phyloP scores from a whole-genome alignment of 768 basidiomycete genomes.

The Russula earlei region DNA sequence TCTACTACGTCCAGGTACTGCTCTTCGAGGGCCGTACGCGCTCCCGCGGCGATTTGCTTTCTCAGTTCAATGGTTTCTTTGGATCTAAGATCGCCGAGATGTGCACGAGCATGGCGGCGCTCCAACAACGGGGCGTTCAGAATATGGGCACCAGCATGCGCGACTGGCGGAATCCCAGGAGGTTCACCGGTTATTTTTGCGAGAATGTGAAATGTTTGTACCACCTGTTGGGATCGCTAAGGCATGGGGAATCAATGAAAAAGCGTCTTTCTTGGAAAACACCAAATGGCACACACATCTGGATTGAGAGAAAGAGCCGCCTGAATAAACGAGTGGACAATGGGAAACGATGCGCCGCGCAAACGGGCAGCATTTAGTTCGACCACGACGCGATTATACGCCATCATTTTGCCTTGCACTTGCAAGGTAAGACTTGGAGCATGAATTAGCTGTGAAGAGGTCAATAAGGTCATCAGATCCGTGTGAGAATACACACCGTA shows the following conservation, averaged over 20 bases:
- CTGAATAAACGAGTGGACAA: constrained; percentile 62
- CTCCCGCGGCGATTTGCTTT: constrained; percentile 67
- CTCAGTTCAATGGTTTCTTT: constrained; percentile 59
- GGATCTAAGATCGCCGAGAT: constrained; percentile 55
- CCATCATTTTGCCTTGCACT: constrained; percentile 94
- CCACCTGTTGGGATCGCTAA: constrained; percentile 49
- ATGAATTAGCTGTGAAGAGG: constrained; percentile 30
- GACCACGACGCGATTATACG: constrained; percentile 75
- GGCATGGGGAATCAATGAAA: neutral
- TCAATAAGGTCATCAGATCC: constrained; percentile 1
- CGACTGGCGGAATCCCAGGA: constrained; percentile 61
- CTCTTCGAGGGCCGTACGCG: constrained; percentile 74
- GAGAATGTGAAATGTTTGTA: constrained; percentile 64
- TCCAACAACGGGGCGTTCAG: constrained; percentile 73
- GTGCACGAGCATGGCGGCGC: constrained; percentile 72
- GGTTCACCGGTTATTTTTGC: constrained; percentile 71
- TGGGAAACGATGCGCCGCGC: constrained; percentile 63
- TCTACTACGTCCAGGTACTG: constrained; percentile 84
- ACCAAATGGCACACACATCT: constrained; percentile 37
- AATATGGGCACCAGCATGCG: constrained; percentile 75
- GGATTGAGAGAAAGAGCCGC: constrained; percentile 51
- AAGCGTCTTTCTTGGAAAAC: neutral
- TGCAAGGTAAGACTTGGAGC: constrained; percentile 56
- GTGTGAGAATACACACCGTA: constrained; percentile 32
- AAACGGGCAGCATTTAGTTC: constrained; percentile 69